These are phyloP conservation scores for Blakeslea trispora DNA, from an alignment of 371 early-diverging fungal genomes.

Conservation along the genomic window DNA sequence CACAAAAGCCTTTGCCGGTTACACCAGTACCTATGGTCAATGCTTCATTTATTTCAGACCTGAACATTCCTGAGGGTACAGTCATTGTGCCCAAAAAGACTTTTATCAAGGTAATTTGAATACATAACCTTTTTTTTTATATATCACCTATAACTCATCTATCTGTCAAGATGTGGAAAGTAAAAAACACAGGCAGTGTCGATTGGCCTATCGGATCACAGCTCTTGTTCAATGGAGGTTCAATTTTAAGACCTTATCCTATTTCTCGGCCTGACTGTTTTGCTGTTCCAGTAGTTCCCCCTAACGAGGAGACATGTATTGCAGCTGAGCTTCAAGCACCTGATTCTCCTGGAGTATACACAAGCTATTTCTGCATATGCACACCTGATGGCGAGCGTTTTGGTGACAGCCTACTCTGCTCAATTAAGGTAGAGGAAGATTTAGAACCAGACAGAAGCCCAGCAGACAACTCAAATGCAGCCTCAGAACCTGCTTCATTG, in stretches of 20 bases:
- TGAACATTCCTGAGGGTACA: slow-evolving; percentile 71
- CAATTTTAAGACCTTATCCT: slow-evolving; percentile 37
- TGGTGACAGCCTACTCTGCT: slow-evolving; percentile 71
- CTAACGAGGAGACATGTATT: slow-evolving; percentile 56
- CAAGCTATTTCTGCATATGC: slow-evolving; percentile 65
- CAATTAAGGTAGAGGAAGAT: slow-evolving; percentile 47
- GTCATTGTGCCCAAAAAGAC: slow-evolving; percentile 31
- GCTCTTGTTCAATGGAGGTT: slow-evolving; percentile 59
- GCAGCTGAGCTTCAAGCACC: slow-evolving; percentile 71
- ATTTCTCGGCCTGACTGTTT: slow-evolving; percentile 30
- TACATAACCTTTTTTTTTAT: not conserved
- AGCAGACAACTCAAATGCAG: not conserved
- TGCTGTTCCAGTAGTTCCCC: slow-evolving; percentile 48
- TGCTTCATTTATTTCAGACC: slow-evolving; percentile 65
- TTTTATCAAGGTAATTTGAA: slow-evolving; percentile 26
- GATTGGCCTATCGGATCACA: slow-evolving; percentile 67
- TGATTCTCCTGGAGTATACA: slow-evolving; percentile 56
- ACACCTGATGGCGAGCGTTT: slow-evolving; percentile 62
- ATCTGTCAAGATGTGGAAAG: slow-evolving; percentile 66
- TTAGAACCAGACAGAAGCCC: slow-evolving; percentile 8
- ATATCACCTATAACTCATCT: no score
- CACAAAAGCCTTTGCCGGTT: no score
- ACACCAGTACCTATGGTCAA: slow-evolving; percentile 4
- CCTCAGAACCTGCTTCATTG: not conserved
- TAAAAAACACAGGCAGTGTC: slow-evolving; percentile 61